phyloP scores from a whole-genome alignment of 345 rosid genomes.

The Salix purpurea region DNA sequence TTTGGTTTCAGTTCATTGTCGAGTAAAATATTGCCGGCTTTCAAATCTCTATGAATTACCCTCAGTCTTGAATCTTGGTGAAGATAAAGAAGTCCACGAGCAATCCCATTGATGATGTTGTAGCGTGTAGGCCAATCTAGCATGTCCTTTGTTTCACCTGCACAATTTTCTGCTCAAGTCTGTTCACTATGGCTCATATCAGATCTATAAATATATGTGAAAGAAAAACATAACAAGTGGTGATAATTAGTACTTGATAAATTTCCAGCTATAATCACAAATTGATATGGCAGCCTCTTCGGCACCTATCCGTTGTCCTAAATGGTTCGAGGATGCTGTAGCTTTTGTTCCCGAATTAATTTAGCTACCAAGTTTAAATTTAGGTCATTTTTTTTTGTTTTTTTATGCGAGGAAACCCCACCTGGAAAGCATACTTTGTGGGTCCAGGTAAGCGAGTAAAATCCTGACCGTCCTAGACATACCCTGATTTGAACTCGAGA shows the following conservation, averaged over 20 bases:
- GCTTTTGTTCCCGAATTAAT: too few relatives aligned
- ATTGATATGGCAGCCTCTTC: background rate
- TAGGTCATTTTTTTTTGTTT: too few relatives aligned
- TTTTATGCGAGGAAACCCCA: too few relatives aligned
- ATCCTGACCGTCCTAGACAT: rapidly evolving
- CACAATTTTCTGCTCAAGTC: background rate
- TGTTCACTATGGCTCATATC: background rate
- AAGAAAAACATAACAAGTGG: background rate
- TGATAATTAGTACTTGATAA: background rate
- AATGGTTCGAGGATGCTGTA: too few relatives aligned
- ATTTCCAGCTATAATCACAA: background rate
- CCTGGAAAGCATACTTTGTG: too few relatives aligned
- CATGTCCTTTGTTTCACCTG: background rate
- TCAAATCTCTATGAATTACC: constrained; percentile 10
- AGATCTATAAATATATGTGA: background rate
- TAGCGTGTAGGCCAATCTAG: background rate
- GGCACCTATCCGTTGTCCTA: too few relatives aligned
- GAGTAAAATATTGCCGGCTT: background rate
- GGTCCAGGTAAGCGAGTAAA: too few relatives aligned
- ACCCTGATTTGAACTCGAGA: too few relatives aligned
- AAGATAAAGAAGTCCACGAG: constrained; percentile 25
- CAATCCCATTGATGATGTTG: constrained; percentile 6
- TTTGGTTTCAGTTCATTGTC: background rate
- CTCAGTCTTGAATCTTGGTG: background rate
- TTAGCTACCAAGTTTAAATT: background rate